phyloP scores from a whole-genome alignment of 176 grass and related monocot genomes.

The Dactylis glomerata region DNA sequence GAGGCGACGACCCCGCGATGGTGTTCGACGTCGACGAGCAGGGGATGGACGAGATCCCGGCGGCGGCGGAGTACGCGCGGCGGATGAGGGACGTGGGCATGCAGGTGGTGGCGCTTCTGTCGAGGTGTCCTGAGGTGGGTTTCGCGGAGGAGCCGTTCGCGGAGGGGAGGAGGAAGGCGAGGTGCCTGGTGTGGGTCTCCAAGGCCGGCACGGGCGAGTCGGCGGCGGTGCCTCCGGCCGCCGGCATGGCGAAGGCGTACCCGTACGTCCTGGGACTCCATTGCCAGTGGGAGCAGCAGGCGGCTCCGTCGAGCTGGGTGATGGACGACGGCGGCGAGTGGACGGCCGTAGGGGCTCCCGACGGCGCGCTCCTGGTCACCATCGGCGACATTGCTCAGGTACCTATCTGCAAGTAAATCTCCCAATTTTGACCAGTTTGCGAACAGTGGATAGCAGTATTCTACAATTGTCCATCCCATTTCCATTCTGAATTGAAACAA shows the following conservation, averaged over 20 bases:
- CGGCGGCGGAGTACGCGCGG: slow-evolving; percentile 43
- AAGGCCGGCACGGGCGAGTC: slow-evolving; percentile 18
- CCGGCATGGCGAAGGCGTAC: slow-evolving; percentile 48
- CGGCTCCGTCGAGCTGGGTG: slow-evolving; percentile 40
- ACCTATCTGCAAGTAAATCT: slow-evolving; percentile 7
- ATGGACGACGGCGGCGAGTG: slow-evolving; percentile 50
- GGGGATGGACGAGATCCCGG: slow-evolving; percentile 24
- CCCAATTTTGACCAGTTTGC: neutral
- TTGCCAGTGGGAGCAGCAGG: slow-evolving; percentile 42
- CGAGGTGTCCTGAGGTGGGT: slow-evolving; percentile 18
- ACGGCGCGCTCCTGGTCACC: slow-evolving; percentile 58
- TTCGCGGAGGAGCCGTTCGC: slow-evolving; percentile 42
- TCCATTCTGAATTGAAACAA: too few species aligned
- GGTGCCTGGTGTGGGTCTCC: slow-evolving; percentile 69
- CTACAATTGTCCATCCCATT: too few species aligned
- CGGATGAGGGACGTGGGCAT: slow-evolving; percentile 53
- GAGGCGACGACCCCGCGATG: slow-evolving; percentile 8
- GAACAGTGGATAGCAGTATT: neutral
- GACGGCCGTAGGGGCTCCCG: slow-evolving; percentile 25
- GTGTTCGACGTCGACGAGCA: slow-evolving; percentile 48
- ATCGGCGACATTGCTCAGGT: slow-evolving; percentile 92
- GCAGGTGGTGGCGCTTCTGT: slow-evolving; percentile 45
- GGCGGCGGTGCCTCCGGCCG: slow-evolving; percentile 2
- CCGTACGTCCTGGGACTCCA: slow-evolving; percentile 63
- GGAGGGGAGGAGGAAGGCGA: slow-evolving; percentile 47